A percentile compares a stretch with the other conserved stretches of the same genome.
Evolutionary conservation across 345 rosid genomes (phyloP).

Genomic region (Melaleuca quinquenervia): DNA sequence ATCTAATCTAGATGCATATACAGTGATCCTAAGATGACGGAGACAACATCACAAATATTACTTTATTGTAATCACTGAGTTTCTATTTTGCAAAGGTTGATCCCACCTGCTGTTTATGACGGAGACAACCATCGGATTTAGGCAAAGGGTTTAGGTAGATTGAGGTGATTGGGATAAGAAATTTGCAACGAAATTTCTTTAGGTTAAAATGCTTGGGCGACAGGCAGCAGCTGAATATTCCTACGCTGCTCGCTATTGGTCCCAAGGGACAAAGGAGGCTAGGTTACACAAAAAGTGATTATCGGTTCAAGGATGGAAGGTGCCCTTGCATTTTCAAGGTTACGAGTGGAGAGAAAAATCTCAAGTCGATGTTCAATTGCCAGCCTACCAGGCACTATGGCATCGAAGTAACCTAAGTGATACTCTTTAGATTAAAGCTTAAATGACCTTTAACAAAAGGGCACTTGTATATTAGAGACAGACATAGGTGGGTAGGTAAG

Average conservation of each 20-base stretch:
- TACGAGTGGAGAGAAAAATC: background rate
- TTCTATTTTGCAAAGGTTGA: background rate
- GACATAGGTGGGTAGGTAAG: background rate
- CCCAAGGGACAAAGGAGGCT: background rate
- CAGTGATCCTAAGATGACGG: background rate
- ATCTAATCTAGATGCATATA: background rate
- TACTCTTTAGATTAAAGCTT: background rate
- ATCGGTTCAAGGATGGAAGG: background rate
- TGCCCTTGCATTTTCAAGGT: background rate
- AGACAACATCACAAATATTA: background rate
- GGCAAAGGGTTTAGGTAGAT: background rate
- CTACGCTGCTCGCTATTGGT: background rate
- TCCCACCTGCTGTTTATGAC: background rate
- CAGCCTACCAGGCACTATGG: background rate
- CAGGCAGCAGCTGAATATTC: background rate
- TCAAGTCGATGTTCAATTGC: background rate
- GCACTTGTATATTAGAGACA: background rate
- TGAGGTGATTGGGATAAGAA: background rate
- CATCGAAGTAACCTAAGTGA: background rate
- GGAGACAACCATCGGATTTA: background rate
- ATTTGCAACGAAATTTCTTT: background rate
- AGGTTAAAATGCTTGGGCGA: background rate
- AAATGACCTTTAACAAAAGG: background rate
- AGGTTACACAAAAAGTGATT: background rate
- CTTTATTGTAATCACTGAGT: background rate